These are phyloP conservation scores for Colletotrichum theobromicola DNA, from an alignment of 2,329 filamentous ascomycete species.

Conservation along the genomic window DNA sequence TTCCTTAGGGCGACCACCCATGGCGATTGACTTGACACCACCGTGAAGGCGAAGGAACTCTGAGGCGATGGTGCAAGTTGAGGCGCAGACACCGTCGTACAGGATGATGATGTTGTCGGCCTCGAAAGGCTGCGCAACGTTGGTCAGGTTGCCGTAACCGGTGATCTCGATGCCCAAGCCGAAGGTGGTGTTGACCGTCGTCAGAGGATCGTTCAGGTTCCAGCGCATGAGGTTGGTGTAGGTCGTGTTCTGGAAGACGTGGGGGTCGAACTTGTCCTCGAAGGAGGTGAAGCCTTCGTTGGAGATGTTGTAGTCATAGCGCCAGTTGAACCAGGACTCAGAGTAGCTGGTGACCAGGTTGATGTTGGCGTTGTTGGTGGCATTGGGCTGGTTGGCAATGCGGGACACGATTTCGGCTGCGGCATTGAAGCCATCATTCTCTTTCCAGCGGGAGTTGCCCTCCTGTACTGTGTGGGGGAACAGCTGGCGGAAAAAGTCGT, in stretches of 20 bases:
- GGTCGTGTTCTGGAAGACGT: conserved; percentile 50
- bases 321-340: conserved; percentile 56
- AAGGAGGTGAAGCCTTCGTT: conserved; percentile 55
- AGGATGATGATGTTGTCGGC: conserved; percentile 64
- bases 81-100: conserved; percentile 64
- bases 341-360: conserved; percentile 43
- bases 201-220: conserved; percentile 51
- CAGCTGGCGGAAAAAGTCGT: conserved; percentile 63
- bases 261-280: conserved; percentile 47
- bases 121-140: conserved; percentile 57
- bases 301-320: conserved; percentile 53
- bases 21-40: conserved; percentile 57
- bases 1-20: conserved; percentile 53
- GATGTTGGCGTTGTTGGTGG: conserved; percentile 45
- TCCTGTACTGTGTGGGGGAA: conserved; percentile 46
- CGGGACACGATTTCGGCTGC: conserved; percentile 49
- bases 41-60: conserved; percentile 58
- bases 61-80: conserved; percentile 61
- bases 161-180: conserved; percentile 52
- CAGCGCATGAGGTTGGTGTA: conserved; percentile 59
- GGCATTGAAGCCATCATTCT: conserved; percentile 44
- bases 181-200: conserved; percentile 43
- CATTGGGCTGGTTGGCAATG: conserved; percentile 48
- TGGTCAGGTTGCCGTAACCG: conserved; percentile 52
- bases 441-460: conserved; percentile 45